Base-by-base conservation (phyloP, 139 green algal species). In the Nannochloris sp. region DNA sequence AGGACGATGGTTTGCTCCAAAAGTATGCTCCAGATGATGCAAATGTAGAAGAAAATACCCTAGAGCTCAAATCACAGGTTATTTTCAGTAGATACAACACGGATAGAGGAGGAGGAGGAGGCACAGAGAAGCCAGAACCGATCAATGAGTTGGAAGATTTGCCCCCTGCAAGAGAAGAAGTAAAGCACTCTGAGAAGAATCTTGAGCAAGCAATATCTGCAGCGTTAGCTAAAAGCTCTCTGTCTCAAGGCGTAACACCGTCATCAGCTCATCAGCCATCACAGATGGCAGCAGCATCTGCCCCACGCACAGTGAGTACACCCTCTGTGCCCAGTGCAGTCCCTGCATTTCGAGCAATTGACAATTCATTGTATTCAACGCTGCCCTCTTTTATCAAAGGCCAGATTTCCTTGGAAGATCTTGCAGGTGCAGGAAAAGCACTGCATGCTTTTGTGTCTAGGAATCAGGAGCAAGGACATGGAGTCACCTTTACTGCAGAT, bases 151-250 rank as follows among this genome's bases (percentile, higher is more conserved):
- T 40, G 34, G 34, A 40, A 40, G 34, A 40, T 40, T 40, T 40
- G 34, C 34, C 34, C 1, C 34, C 34, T 25, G n/a, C 51, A 34
- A 34, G 27, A 29, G 27, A 34, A 2, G 19, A 19, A 25, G 12
- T 5, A n/a, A 19, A 14, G 25, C 23, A 25, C 19, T 34, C 12
- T 25, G 12, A 25, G 21, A 29, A 58, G 12, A 64, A 31, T 53
- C 61, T 75, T 27, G 48, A 75, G 51, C 18, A 66, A n/a, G 69
- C 69, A 21, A 75, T 75, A n/a, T 62, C 53, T 3, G 69, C 69
- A 24, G 69, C 69, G 4, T 60, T 19, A 54, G 46, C 46, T 4
- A 54, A 21, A 54, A n/a, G 46, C 18, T 54, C 46, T 25, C 7
- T 25, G 46, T 25, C 18, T 9, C 46, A 19, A 54, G 18, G 46